phyloP scores from a whole-genome alignment of 2,329 filamentous ascomycete genomes.

The Beauveria caledonica region DNA sequence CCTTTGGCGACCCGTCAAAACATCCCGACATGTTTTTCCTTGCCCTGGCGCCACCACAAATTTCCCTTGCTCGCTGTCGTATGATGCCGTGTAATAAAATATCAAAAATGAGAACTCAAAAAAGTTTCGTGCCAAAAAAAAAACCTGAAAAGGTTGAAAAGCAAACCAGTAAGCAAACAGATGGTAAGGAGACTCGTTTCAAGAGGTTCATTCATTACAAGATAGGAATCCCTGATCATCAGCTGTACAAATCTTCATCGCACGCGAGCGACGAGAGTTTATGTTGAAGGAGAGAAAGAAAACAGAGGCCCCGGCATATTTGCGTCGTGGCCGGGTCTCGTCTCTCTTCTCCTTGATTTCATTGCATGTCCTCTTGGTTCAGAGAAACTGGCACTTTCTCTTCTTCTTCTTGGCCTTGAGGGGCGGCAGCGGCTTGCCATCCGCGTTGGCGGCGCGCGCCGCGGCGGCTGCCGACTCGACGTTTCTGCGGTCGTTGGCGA shows the following conservation, averaged over 20 bases:
- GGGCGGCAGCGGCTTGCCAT: slow-evolving; percentile 25
- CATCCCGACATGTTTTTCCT: background rate
- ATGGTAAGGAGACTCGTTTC: slow-evolving; percentile 27
- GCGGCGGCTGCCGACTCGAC: slow-evolving; percentile 40
- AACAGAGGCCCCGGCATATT: background rate
- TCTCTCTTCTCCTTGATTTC: slow-evolving; percentile 4
- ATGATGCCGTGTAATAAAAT: slow-evolving; percentile 6
- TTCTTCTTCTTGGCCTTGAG: slow-evolving; percentile 66
- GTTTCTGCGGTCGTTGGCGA: slow-evolving; percentile 68
- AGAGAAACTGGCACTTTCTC: slow-evolving; percentile 74
- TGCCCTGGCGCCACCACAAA: background rate
- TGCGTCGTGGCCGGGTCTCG: background rate
- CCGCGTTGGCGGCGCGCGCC: slow-evolving; percentile 28
- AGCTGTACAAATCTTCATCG: background rate
- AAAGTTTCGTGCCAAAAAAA: background rate
- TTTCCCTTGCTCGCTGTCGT: background rate
- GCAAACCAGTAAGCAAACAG: background rate
- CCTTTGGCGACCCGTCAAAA: slow-evolving; percentile 11
- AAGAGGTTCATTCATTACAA: slow-evolving; percentile 32
- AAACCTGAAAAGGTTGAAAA: background rate
- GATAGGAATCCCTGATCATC: slow-evolving; percentile 10
- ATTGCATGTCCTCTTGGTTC: slow-evolving; percentile 24
- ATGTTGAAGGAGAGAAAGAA: background rate
- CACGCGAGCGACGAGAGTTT: background rate
- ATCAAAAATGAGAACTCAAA: background rate